These are phyloP conservation scores for Cucumis sativus DNA, from an alignment of 306 rosid species.

Conservation along the genomic window Cucumber_9930_V3 NC_026659.2:25070001-25070500, in stretches of 20 bases:
- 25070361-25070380: neutral
- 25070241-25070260: conserved; percentile 9
- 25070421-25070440: too few relatives aligned
- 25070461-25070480: too few relatives aligned
- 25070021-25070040: conserved; percentile 35
- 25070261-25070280: conserved; percentile 6
- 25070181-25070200: conserved; percentile 11
- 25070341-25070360: neutral
- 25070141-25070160: conserved; percentile 11
- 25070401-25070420: neutral
- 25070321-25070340: neutral
- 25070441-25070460: too few relatives aligned
- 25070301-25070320: conserved; percentile 4
- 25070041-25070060: conserved; percentile 27
- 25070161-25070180: conserved; percentile 7
- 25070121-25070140: conserved; percentile 16
- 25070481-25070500: too few relatives aligned
- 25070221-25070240: conserved; percentile 8
- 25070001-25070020: conserved; percentile 27
- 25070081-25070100: conserved; percentile 33
- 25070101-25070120: conserved; percentile 29
- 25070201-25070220: conserved; percentile 5
- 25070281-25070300: neutral
- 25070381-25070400: neutral
- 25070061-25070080: conserved; percentile 41